phyloP scores from a whole-genome alignment of 768 basidiomycete species.

The Termitomyces sp. region DNA sequence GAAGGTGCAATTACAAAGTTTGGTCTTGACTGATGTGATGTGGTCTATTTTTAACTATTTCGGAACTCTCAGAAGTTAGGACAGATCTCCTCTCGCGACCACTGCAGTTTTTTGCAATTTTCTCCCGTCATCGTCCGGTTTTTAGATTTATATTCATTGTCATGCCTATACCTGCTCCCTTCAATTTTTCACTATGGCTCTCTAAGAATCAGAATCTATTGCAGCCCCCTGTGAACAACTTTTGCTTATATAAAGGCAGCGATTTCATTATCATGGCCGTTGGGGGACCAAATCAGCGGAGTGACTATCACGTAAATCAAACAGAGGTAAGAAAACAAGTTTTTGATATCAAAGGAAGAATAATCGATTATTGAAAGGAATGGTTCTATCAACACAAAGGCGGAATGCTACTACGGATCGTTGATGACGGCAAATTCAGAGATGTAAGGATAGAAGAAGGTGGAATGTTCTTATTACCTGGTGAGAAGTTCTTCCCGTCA shows the following conservation, averaged over 20 bases:
- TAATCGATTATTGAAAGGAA: conserved; percentile 73
- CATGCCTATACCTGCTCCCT: too few relatives aligned
- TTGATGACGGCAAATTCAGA: too few relatives aligned
- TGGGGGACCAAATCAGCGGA: conserved; percentile 32
- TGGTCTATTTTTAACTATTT: too few relatives aligned
- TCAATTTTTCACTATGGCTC: conserved; percentile 73
- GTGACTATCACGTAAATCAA: conserved; percentile 95
- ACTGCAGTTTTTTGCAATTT: background rate
- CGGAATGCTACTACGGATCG: too few relatives aligned
- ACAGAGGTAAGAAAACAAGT: conserved; percentile 61
- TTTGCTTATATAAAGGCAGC: conserved; percentile 38
- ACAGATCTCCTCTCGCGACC: too few relatives aligned
- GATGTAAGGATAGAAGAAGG: too few relatives aligned
- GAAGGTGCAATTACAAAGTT: too few relatives aligned
- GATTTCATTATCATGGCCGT: conserved; percentile 97
- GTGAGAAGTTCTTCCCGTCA: conserved; percentile 24
- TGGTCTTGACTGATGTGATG: too few relatives aligned
- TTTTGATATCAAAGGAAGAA: background rate
- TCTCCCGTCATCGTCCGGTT: background rate
- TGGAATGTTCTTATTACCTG: too few relatives aligned
- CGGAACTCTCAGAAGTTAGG: too few relatives aligned
- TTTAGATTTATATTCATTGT: conserved; percentile 22
- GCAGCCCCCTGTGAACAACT: too few relatives aligned
- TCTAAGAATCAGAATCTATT: conserved; percentile 65
- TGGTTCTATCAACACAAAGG: too few relatives aligned